Base-by-base conservation (phyloP, 345 rosid genomes). In the Rhodamnia argentea region DNA sequence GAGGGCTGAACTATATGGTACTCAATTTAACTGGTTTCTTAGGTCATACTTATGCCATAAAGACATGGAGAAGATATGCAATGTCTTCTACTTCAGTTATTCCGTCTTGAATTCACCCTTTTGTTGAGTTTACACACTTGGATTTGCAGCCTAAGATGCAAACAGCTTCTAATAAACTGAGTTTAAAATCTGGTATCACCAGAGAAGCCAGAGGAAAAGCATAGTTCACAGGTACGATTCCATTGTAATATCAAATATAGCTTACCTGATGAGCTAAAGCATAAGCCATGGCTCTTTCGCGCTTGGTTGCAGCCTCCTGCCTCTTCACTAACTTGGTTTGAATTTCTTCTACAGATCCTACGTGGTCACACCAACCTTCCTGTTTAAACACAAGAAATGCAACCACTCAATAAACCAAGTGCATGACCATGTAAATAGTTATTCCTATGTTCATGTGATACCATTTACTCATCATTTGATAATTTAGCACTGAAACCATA, bases 271-370 rank as follows among this genome's bases (percentile, higher is more conserved):
- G 98, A 53, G 99, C 93, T 88, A 98, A 88, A 87, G 99, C 98
- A 94, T 96, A 98, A 23, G 99, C 99, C 96, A 96, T 98, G 58
- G 99, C 98, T 89, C 99, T 95, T 92, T 96, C 99, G 52, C 99
- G 98, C 92, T 95, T 98, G 82, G 97, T 97, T 82, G 99, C 99
- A 91, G 99, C 99, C 89, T 94, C 96, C 91, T 98, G 98, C 88
- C 99, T 90, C 93, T 96, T 95, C 26, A 94, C 88, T 82, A 98
- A 89, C 91, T 98, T 98, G 85, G 98, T 88, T 92, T 98, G 99
- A 89, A 98, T 98, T 88, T 96, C 87, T 91, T 96, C 93, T 83
- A 95, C 99, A 88, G 99, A 98, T 64, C 99, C 99, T 90, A 92
- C 89, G 90, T 96, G 95, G 88, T 95, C 97, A 22, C 99, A 98